These are phyloP conservation scores for Ramularia endophylla DNA, from an alignment of 2,329 filamentous ascomycete genomes.

Conservation along the genomic window DNA sequence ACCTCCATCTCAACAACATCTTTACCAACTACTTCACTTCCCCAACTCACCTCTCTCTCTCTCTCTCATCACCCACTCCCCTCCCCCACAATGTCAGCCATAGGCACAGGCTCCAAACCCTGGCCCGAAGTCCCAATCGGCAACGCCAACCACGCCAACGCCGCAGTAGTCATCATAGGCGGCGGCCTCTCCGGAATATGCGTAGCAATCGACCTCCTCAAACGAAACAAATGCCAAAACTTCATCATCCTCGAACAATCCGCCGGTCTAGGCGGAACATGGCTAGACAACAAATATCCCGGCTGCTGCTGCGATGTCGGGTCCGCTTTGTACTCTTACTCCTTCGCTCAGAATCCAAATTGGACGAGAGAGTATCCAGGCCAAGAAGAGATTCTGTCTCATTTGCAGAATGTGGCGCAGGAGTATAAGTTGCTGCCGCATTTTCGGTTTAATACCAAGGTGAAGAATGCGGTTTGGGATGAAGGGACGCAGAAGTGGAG, in stretches of 20 bases:
- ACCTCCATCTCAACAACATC: neutral
- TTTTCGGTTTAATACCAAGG: constrained; percentile 52
- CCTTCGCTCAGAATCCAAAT: constrained; percentile 54
- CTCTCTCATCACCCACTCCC: neutral
- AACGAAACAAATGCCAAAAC: constrained; percentile 46
- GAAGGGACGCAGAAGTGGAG: constrained; percentile 48
- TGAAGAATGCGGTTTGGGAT: constrained; percentile 51
- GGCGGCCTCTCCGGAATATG: constrained; percentile 45
- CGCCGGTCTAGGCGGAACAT: constrained; percentile 48
- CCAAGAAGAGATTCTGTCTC: constrained; percentile 55
- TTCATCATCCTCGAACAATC: constrained; percentile 55
- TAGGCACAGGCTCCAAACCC: constrained; percentile 32
- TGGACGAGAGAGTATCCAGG: constrained; percentile 55
- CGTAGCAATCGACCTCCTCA: constrained; percentile 53
- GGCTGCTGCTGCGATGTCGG: constrained; percentile 41
- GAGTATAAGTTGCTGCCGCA: constrained; percentile 52
- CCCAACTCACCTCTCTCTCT: no score
- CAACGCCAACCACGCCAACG: constrained; percentile 47
- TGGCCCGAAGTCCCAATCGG: constrained; percentile 43
- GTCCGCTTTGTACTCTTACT: constrained; percentile 53
- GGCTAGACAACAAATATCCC: constrained; percentile 52
- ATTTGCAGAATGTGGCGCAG: constrained; percentile 48
- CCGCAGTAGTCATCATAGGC: constrained; percentile 53
- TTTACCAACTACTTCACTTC: no score
- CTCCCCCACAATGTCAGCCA: neutral